phyloP scores from a whole-genome alignment of 164 flowering plant genomes.

The Cinnamomum micranthum region DNA sequence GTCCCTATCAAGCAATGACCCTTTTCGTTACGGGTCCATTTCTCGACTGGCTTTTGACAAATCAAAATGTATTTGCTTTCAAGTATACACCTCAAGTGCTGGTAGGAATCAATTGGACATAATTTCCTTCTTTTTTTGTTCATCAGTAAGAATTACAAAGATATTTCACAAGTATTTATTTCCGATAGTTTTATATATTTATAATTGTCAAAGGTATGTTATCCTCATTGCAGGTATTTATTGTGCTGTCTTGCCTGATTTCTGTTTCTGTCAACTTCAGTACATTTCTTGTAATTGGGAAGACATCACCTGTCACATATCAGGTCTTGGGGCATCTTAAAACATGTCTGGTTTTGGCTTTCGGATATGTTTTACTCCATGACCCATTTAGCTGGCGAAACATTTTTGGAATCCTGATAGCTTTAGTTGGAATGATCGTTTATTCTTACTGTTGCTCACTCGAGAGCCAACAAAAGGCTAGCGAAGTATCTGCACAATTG shows the following conservation, averaged over 20 bases:
- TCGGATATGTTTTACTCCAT: conserved; percentile 80
- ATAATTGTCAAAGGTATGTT: background rate
- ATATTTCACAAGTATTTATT: no score
- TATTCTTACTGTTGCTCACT: conserved; percentile 73
- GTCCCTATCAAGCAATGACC: conserved; percentile 81
- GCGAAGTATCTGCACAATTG: conserved; percentile 46
- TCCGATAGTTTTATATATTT: background rate
- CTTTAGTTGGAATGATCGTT: conserved; percentile 80
- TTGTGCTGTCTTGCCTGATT: conserved; percentile 87
- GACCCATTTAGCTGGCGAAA: conserved; percentile 93
- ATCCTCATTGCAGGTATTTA: conserved; percentile 68
- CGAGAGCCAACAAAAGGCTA: conserved; percentile 74
- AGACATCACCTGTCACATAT: conserved; percentile 97
- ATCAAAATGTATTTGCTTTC: conserved; percentile 81
- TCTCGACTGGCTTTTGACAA: conserved; percentile 77
- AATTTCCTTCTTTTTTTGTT: no score
- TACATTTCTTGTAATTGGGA: conserved; percentile 94
- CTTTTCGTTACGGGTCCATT: conserved; percentile 81
- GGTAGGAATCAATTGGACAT: conserved; percentile 44
- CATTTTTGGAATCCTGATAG: conserved; percentile 78
- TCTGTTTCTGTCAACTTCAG: conserved; percentile 96
- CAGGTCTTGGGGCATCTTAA: conserved; percentile 96
- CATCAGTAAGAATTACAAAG: no score
- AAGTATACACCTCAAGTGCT: conserved; percentile 82
- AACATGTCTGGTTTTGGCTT: conserved; percentile 88